Evolutionary conservation across 352 stramenopile species (phyloP).

Genomic region (Elongisporangium undulatum): DNA sequence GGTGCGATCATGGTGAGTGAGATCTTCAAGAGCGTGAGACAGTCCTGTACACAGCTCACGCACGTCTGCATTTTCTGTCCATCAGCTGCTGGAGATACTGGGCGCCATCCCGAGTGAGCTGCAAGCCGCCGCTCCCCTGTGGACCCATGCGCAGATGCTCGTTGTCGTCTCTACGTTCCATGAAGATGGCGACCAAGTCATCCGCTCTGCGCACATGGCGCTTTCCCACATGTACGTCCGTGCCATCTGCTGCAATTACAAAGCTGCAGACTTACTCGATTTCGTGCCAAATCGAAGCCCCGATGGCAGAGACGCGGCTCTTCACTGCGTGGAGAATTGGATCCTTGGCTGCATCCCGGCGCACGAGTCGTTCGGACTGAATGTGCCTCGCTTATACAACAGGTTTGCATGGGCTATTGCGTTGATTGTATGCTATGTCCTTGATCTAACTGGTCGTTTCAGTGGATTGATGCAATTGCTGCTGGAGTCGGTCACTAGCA

Average conservation of each 20-base stretch:
- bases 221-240: slow-evolving; percentile 35
- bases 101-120: slow-evolving; percentile 48
- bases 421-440: background rate
- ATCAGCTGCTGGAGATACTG: slow-evolving; percentile 40
- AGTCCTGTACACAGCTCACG: background rate
- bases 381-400: slow-evolving; percentile 28
- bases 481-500: slow-evolving; percentile 22
- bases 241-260: background rate
- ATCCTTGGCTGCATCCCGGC: slow-evolving; percentile 47
- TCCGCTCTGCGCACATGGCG: slow-evolving; percentile 33
- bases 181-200: slow-evolving; percentile 30
- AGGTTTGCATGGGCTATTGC: slow-evolving; percentile 15
- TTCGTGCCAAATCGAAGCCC: slow-evolving; percentile 17
- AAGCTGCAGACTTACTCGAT: background rate
- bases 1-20: slow-evolving; percentile 27
- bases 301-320: slow-evolving; percentile 24
- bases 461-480: slow-evolving; percentile 41
- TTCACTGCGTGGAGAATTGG: slow-evolving; percentile 68
- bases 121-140: slow-evolving; percentile 15
- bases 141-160: slow-evolving; percentile 18
- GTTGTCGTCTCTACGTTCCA: slow-evolving; percentile 28
- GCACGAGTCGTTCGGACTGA: slow-evolving; percentile 44
- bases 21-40: background rate
- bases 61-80: slow-evolving; percentile 1
- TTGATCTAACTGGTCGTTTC: background rate